phyloP scores from a whole-genome alignment of 2,329 filamentous ascomycete species.

The Tetracladium maxilliforme region DNA sequence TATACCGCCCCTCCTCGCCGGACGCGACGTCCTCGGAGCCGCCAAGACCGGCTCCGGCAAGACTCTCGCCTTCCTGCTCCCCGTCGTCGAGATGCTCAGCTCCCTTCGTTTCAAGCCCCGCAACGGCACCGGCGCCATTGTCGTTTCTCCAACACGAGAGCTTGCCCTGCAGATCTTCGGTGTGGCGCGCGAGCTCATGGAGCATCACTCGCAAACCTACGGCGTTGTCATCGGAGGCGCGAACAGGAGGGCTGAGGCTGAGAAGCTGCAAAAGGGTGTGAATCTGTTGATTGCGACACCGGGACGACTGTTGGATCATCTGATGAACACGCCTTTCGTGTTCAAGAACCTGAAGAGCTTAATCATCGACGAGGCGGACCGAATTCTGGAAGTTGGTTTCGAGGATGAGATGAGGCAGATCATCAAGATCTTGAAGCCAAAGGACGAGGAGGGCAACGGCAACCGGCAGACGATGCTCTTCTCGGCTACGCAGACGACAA shows the following conservation, averaged over 20 bases:
- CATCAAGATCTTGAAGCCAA: constrained; percentile 83
- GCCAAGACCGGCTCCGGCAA: constrained; percentile 96
- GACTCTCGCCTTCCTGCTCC: constrained; percentile 87
- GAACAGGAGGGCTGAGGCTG: constrained; percentile 77
- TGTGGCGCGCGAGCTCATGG: constrained; percentile 85
- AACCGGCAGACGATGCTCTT: constrained; percentile 98
- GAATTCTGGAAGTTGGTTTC: constrained; percentile 93
- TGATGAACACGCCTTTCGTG: constrained; percentile 82
- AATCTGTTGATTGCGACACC: constrained; percentile 92
- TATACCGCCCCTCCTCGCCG: constrained; percentile 78
- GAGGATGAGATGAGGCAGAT: constrained; percentile 98
- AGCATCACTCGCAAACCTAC: constrained; percentile 77
- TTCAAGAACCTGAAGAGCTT: constrained; percentile 90
- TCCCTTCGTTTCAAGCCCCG: constrained; percentile 86
- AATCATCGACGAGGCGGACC: constrained; percentile 92
- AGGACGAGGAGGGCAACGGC: too few species aligned
- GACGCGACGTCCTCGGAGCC: constrained; percentile 83
- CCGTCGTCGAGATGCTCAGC: constrained; percentile 83
- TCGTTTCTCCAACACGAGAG: constrained; percentile 88
- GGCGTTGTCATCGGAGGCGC: constrained; percentile 95
- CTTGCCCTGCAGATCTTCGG: constrained; percentile 92
- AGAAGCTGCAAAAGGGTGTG: constrained; percentile 87
- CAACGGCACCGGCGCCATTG: constrained; percentile 83
- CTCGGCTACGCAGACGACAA: constrained; percentile 94
- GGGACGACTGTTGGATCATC: constrained; percentile 80